These are phyloP conservation scores for Cutaneotrichosporon cyanovorans DNA, from an alignment of 1,284 basidiomycete genomes.

Conservation along the genomic window DNA sequence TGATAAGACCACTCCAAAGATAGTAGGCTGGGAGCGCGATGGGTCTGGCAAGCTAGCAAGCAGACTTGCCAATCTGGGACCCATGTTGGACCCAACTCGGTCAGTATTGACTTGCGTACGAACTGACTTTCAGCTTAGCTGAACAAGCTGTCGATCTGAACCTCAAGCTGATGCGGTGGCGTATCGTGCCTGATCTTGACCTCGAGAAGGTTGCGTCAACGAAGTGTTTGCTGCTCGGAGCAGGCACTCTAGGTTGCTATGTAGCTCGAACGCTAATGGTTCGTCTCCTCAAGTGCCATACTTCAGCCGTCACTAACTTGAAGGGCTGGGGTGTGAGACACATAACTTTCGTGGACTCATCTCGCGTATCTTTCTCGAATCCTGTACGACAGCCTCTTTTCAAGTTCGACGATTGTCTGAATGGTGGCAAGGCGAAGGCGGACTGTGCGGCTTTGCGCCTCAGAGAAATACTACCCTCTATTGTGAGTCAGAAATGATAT, in stretches of 20 bases:
- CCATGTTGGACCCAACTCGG: slow-evolving; percentile 87
- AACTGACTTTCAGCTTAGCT: slow-evolving; percentile 57
- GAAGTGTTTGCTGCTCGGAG: slow-evolving; percentile 78
- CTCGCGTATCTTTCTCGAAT: slow-evolving; percentile 88
- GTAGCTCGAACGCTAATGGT: slow-evolving; percentile 85
- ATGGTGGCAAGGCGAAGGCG: slow-evolving; percentile 89
- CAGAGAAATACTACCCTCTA: slow-evolving; percentile 83
- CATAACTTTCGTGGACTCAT: slow-evolving; percentile 87
- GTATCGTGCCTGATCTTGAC: slow-evolving; percentile 81
- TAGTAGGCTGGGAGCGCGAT: slow-evolving; percentile 95
- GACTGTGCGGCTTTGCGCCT: slow-evolving; percentile 80
- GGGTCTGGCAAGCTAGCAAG: slow-evolving; percentile 73
- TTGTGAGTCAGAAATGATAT: slow-evolving; percentile 53
- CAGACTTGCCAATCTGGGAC: slow-evolving; percentile 81
- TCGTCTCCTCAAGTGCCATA: background rate
- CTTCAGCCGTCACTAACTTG: background rate
- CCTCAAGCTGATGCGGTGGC: slow-evolving; percentile 96
- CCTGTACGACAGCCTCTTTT: slow-evolving; percentile 95
- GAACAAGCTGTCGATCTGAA: slow-evolving; percentile 96
- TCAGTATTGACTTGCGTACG: slow-evolving; percentile 11
- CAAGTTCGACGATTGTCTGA: slow-evolving; percentile 86
- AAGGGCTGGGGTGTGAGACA: slow-evolving; percentile 92
- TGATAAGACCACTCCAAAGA: slow-evolving; percentile 37
- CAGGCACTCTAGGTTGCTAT: slow-evolving; percentile 94
- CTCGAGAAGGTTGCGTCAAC: slow-evolving; percentile 77